Percentiles rank a stretch among this genome's conserved stretches.
phyloP scores from a whole-genome alignment of 225 moss, liverwort and hornwort species.

The Climacium dendroides region DNA sequence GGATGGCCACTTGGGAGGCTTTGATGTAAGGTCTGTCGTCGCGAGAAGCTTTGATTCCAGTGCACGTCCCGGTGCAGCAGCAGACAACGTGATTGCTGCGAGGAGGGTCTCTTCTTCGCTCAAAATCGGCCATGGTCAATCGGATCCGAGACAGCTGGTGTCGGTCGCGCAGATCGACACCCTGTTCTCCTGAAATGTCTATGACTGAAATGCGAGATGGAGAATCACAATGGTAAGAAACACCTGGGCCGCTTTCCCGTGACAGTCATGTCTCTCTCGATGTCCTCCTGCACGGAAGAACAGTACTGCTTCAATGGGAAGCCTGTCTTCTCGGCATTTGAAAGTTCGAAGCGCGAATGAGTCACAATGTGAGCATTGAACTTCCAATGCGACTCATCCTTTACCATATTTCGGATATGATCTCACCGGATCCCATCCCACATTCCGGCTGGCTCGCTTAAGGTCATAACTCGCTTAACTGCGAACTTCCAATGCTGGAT shows the following conservation, averaged over 20 bases:
- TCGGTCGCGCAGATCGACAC: neutral
- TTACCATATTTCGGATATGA: neutral
- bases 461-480: neutral
- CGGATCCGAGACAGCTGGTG: neutral
- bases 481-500: neutral
- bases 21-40: neutral
- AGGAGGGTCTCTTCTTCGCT: slow-evolving; percentile 10
- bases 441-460: neutral
- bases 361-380: neutral
- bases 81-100: slow-evolving; percentile 25
- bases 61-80: slow-evolving; percentile 28
- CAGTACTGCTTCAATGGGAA: neutral
- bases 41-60: neutral
- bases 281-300: neutral
- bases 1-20: slow-evolving; percentile 31
- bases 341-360: neutral
- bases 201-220: neutral
- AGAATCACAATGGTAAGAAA: neutral
- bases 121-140: slow-evolving; percentile 25
- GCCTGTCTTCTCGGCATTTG: too few relatives aligned
- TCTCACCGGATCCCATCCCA: neutral
- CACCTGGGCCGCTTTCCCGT: neutral
- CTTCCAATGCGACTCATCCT: neutral
- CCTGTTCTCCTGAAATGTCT: neutral
- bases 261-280: neutral